Evolutionary conservation across 1,284 basidiomycete species (phyloP).

Genomic region (Inonotus hispidus): DNA sequence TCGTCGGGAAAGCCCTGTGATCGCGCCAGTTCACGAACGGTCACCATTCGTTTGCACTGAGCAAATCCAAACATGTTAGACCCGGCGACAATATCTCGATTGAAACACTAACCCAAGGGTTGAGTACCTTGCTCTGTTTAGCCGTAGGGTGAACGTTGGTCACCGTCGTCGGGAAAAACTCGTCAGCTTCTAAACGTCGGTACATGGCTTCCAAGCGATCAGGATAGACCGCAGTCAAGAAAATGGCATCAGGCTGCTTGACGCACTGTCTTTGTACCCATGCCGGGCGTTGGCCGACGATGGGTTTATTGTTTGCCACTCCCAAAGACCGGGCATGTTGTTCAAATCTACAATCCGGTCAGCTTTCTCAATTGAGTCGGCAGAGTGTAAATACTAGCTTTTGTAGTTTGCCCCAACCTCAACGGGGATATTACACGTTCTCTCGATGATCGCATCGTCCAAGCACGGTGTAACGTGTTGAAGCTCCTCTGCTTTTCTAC

Average conservation of each 20-base stretch:
- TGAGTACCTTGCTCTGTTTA: slow-evolving; percentile 62
- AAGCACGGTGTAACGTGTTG: slow-evolving; percentile 44
- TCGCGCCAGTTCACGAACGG: slow-evolving; percentile 67
- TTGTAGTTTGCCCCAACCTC: slow-evolving; percentile 50
- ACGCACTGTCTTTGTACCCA: slow-evolving; percentile 46
- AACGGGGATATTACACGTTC: slow-evolving; percentile 49
- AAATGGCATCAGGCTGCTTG: not conserved
- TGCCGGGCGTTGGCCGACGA: slow-evolving; percentile 45
- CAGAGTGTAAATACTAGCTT: slow-evolving; percentile 30
- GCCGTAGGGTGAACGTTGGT: slow-evolving; percentile 71
- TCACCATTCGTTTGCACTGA: slow-evolving; percentile 59
- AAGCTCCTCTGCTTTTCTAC: slow-evolving; percentile 37
- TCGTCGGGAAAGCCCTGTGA: slow-evolving; percentile 73
- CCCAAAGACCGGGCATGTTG: slow-evolving; percentile 29
- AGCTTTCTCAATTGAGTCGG: not conserved
- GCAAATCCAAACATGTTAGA: not conserved
- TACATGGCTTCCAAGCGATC: slow-evolving; percentile 42
- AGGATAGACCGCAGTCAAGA: not conserved
- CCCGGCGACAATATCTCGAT: not conserved
- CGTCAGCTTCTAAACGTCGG: slow-evolving; percentile 47
- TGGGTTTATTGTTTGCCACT: slow-evolving; percentile 55
- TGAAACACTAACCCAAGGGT: slow-evolving; percentile 45
- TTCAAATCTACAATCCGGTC: slow-evolving; percentile 21
- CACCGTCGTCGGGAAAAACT: slow-evolving; percentile 62
- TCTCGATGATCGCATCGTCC: slow-evolving; percentile 34